Base-by-base conservation (phyloP, 305 asterid genomes). In the Lippia alba region DNA sequence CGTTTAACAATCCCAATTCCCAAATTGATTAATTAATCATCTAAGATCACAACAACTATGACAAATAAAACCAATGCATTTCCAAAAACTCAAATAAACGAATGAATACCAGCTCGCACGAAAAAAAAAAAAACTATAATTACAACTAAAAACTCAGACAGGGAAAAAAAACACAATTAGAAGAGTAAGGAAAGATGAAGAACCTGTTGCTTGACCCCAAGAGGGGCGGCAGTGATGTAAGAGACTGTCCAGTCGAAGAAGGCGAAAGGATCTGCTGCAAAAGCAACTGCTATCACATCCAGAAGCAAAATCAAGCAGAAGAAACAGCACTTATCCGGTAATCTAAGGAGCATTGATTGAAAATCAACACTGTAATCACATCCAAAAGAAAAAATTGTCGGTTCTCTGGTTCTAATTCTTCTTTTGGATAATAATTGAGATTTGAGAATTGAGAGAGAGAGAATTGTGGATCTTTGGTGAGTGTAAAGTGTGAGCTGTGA, bases 241-340 rank as follows among this genome's bases (percentile, higher is more conserved):
- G 96, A 87, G 73, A 90, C 84, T 44, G 96, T 87, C 98, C 96
- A 90, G 74, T 91, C 97, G 66, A 82, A 87, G 83, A 71, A 83
- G 39, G 83, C 88, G 74, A 72, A 93, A 19, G 98, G 97, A 73
- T 93, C 97, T 61, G 59, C 86, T 3, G 88, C 93, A n/a, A 86
- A 83, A 70, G 77, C 72, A 73, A 76, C 53, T 57, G 74, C 17
- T 4, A 75, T 17, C 71, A 74, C 84, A 75, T 77, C 73, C 36
- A 84, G 65, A 67, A 89, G 30, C 74, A 82, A 76, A 51, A 46
- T 45, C 63, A 89, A 54, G 79, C 79, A 75, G 64, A 86, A 61
- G 69, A 75, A 33, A 61, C 56, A 79, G 48, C 78, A 66, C 56
- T 66, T 72, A 62, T 57, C 61, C 54, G 71, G 73, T n/a, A 78